phyloP scores from a whole-genome alignment of 2,329 filamentous ascomycete genomes.

The Pezicula radicicola region DNA sequence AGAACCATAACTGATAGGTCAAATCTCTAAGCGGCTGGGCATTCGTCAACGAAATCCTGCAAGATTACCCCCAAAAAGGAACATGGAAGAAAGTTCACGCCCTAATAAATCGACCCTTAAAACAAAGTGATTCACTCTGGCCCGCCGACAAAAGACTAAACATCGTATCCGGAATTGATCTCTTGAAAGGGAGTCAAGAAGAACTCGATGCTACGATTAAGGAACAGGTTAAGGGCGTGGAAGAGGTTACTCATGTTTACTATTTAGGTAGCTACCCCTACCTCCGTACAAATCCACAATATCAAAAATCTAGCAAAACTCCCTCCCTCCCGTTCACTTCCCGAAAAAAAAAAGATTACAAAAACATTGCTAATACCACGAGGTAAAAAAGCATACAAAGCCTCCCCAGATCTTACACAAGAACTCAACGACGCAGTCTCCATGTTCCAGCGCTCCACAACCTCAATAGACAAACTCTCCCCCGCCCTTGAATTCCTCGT shows the following conservation, averaged over 20 bases:
- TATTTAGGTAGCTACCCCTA: constrained; percentile 28
- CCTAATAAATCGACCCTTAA: constrained; percentile 41
- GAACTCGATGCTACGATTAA: constrained; percentile 32
- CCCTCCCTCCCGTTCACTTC: background rate
- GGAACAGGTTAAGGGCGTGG: constrained; percentile 30
- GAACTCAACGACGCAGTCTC: constrained; percentile 36
- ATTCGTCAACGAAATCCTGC: constrained; percentile 43
- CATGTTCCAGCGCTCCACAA: constrained; percentile 37
- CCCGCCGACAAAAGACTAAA: constrained; percentile 35
- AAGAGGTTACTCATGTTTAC: constrained; percentile 40
- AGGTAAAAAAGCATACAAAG: constrained; percentile 34
- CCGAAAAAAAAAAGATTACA: background rate
- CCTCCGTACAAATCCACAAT: too few relatives aligned
- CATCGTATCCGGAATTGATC: constrained; percentile 38
- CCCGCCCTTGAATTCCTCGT: constrained; percentile 34
- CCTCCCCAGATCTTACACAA: constrained; percentile 32
- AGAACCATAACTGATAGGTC: too few relatives aligned
- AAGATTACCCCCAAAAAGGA: constrained; percentile 41
- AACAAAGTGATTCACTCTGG: constrained; percentile 31
- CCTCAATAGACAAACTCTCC: constrained; percentile 30
- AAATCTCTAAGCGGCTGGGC: constrained; percentile 35
- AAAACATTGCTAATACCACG: background rate
- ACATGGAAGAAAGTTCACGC: constrained; percentile 42
- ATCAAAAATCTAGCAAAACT: background rate
- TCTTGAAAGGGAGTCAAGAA: constrained; percentile 35